Evolutionary conservation across 2,329 filamentous ascomycete species (phyloP).

Genomic region (Didymella glomerata): DNA sequence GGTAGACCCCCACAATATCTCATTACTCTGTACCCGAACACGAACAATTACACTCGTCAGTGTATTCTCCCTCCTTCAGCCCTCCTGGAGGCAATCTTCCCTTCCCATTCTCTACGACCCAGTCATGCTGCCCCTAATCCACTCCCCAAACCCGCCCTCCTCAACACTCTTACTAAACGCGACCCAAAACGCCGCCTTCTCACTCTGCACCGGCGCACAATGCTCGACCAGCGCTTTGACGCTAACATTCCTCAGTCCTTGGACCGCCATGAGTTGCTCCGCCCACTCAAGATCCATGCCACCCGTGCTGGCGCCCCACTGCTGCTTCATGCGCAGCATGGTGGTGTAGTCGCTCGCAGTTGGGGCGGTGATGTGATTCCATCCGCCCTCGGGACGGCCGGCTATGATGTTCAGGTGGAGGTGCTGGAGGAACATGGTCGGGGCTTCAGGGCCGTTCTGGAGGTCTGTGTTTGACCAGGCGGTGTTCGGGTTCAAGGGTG

Average conservation of each 20-base stretch:
- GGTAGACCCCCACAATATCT: no score
- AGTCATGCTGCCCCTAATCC: slow-evolving; percentile 55
- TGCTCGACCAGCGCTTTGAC: slow-evolving; percentile 64
- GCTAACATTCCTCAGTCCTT: slow-evolving; percentile 59
- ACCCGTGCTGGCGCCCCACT: slow-evolving; percentile 35
- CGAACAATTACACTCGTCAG: no score
- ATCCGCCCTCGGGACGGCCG: slow-evolving; percentile 59
- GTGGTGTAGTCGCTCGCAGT: slow-evolving; percentile 32
- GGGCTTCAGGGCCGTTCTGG: not conserved
- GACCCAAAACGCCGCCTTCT: slow-evolving; percentile 65
- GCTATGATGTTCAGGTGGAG: slow-evolving; percentile 63
- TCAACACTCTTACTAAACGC: slow-evolving; percentile 68
- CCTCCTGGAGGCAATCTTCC: no score
- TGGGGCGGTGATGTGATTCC: slow-evolving; percentile 56
- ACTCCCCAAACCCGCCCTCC: slow-evolving; percentile 63
- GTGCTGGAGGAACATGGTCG: slow-evolving; percentile 25
- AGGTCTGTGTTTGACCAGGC: not conserved
- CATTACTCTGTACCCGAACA: no score
- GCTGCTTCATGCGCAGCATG: slow-evolving; percentile 38
- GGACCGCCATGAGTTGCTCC: slow-evolving; percentile 62
- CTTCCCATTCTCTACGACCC: no score
- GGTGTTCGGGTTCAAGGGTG: not conserved
- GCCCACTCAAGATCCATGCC: slow-evolving; percentile 63
- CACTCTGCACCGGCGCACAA: slow-evolving; percentile 62
- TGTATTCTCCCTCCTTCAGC: not conserved